Base-by-base conservation (phyloP, 805 yeast genomes). In the Kuraishia ogatae region DNA sequence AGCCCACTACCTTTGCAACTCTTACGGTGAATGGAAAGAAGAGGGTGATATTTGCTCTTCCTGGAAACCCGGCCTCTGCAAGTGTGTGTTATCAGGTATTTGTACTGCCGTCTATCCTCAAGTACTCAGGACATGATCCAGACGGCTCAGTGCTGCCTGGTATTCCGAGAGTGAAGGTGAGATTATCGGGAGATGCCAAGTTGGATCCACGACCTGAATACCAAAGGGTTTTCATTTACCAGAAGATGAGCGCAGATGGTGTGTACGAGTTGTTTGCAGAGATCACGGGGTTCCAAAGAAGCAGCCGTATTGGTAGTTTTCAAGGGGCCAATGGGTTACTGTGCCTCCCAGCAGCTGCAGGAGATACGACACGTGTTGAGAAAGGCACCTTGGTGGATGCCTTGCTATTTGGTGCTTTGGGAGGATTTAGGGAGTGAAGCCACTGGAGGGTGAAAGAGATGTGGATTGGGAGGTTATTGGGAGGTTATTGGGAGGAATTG, bases 11-110 rank as follows among this genome's bases (percentile, higher is more conserved):
- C 1, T 80, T 79, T 68, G 84, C 83, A 0, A 77, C 82, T 0
- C 78, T 80, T 0, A 72, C 77, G 0, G 55, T 72, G 11, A 60
- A 56, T 15, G 62, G 61, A 1, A 50, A 22, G 4, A 62, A 48
- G 5, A 75, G 68, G 53, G 61, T 69, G 2, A 70, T 80, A 1
- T 76, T 80, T 65, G 82, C 79, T 0, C 66, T 80, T 2, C 84
- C 84, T 0, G 84, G 84, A 1, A 80, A 80, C 57, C 84, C 84
- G 8, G 83, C 81, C 0, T 78, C 83, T 3, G 81, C 81, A 1
- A 66, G 72, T 3, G 83, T 79, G 1, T 76, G 81, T 50, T 66
- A 72, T 53, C 68, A 75, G 55, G 59, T 80, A 23, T 79, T 80
- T 64, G 83, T 77, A 0, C 65, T 75, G 13, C 80, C 82, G 0